These are phyloP conservation scores for Pythium guiyangense DNA, from an alignment of 352 stramenopile genomes.

Conservation along the genomic window DNA sequence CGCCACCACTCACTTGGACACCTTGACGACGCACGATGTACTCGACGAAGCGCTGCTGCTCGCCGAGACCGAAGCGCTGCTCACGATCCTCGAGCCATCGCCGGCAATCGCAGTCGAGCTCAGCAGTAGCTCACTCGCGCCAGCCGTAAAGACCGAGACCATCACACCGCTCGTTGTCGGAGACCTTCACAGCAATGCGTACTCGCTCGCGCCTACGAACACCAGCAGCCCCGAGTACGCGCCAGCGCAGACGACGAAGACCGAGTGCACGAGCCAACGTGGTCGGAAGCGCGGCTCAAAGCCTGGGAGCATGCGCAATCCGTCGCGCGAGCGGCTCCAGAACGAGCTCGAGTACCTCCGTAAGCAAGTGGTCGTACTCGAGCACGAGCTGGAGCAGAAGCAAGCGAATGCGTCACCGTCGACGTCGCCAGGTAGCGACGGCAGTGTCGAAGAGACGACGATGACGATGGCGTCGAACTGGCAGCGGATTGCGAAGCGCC, in stretches of 20 bases:
- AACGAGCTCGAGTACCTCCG: conserved; percentile 21
- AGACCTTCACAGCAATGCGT: not conserved
- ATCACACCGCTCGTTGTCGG: too few relatives aligned
- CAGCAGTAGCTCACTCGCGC: not conserved
- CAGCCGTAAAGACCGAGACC: too few relatives aligned
- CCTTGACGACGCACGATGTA: not conserved
- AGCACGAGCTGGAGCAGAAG: conserved; percentile 11
- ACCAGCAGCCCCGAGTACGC: too few relatives aligned
- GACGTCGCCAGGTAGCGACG: conserved; percentile 4
- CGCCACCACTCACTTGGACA: not conserved
- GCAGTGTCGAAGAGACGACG: not conserved
- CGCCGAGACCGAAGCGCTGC: conserved; percentile 9
- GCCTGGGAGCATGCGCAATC: conserved; percentile 7
- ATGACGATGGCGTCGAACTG: not conserved
- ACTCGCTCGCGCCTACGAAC: not conserved
- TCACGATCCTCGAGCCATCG: conserved; percentile 1
- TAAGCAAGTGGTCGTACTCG: conserved; percentile 15
- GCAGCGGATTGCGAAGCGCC: conserved; percentile 12
- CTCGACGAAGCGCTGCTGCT: conserved; percentile 8
- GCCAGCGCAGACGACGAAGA: not conserved
- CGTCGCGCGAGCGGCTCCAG: too few relatives aligned
- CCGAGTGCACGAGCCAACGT: not conserved
- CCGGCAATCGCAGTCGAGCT: not conserved
- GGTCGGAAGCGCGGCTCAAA: conserved; percentile 1
- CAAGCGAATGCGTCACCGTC: not conserved